Evolutionary conservation across 371 early-diverging fungal species (phyloP).

Genomic region (Mucor racemosus): DNA sequence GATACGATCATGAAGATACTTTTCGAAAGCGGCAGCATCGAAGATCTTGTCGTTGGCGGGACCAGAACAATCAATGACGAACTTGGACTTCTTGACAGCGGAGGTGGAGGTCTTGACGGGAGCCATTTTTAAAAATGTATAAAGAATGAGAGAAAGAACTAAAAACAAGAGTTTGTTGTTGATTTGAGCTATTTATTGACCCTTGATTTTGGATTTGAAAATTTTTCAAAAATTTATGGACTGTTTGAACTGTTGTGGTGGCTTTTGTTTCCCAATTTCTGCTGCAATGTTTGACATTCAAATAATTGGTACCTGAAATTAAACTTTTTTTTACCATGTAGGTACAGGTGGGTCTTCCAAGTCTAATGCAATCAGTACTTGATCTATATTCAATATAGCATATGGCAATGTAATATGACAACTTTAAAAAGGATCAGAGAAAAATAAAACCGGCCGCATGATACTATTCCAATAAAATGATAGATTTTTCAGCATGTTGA

Average conservation of each 20-base stretch:
- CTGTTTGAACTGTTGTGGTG: constrained; percentile 1
- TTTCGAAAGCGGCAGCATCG: constrained; percentile 95
- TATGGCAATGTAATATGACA: background rate
- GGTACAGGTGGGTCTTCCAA: constrained; percentile 2
- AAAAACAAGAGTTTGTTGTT: background rate
- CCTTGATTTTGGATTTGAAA: background rate
- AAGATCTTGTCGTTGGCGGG: constrained; percentile 97
- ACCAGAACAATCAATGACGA: constrained; percentile 92
- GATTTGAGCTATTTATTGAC: background rate
- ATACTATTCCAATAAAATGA: constrained; percentile 1
- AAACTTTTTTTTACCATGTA: background rate
- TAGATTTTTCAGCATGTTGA: background rate
- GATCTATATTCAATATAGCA: background rate
- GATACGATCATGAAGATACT: constrained; percentile 97
- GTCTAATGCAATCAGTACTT: background rate
- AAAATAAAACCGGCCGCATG: constrained; percentile 3
- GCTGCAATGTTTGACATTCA: background rate
- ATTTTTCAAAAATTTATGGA: constrained; percentile 16
- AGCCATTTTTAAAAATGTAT: constrained; percentile 41
- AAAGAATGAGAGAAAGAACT: constrained; percentile 30
- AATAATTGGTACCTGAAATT: background rate
- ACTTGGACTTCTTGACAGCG: constrained; percentile 68
- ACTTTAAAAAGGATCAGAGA: background rate
- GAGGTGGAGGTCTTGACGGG: constrained; percentile 52
- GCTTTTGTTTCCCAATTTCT: background rate